Base-by-base conservation (phyloP, 1,284 basidiomycete genomes). In the Pyrrhoderma noxium region DNA sequence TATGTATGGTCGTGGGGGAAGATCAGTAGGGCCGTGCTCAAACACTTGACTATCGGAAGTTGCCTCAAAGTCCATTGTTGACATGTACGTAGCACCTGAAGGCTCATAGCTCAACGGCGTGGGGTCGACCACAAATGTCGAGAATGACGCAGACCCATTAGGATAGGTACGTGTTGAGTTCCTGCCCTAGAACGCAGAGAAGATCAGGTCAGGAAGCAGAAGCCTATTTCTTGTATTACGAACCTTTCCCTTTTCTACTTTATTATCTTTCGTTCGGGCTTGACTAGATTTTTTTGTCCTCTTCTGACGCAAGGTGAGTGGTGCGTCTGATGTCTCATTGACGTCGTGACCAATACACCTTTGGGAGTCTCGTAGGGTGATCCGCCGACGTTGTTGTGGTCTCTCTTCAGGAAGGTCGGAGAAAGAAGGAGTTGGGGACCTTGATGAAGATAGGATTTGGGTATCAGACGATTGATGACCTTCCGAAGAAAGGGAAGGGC, bases 21-120 rank as follows among this genome's bases (percentile, higher is more conserved):
- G 52, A 16, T 59, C 56, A 2, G 57, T 53, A 8, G 57, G 57
- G 5, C 53, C 55, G 49, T 56, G 55, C 34, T 56, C 53, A 42
- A 58, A 58, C 5, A 47, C 38, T 19, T 53, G 46, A n/a, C 37
- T 31, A 11, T 49, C 47, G 16, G 43, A n/a, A 14, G 45, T 37
- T 31, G 52, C 13, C 22, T 37, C 31, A 21, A 53, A 49, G 47
- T 53, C 35, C 11, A 53, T 47, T 8, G 47, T 53, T 4, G 46
- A 53, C 40, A 53, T 53, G 39, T 53, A 53, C 39, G 52, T 53
- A 13, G 47, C 52, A 19, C 51, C 51, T 14, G 22, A 16, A 19
- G 46, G 52, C 27, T 53, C 52, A 22, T 22, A 31, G 11, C 21
- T 18, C 34, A 47, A 39, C 7, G 52, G 46, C 8, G 39, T 41